Evolutionary conservation across 2,329 filamentous ascomycete species (phyloP).

Genomic region (Xylogone sp.): DNA sequence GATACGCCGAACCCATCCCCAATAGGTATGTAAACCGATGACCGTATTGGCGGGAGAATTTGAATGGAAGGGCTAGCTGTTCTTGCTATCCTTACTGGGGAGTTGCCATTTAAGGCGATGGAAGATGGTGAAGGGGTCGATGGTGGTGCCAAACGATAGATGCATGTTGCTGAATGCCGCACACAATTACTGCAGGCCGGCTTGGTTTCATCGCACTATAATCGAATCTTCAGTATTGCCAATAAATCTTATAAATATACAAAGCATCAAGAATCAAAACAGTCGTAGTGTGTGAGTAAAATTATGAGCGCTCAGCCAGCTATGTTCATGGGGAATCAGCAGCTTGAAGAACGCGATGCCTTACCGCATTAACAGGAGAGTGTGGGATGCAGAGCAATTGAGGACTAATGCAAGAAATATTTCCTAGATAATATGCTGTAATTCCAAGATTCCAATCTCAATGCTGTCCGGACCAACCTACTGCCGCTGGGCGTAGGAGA

Average conservation of each 20-base stretch:
- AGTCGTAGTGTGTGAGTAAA: too few species aligned
- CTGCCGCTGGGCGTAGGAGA: too few species aligned
- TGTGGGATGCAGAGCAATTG: too few species aligned
- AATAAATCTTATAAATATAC: background rate
- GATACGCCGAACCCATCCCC: conserved; percentile 1
- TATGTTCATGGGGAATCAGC: too few species aligned
- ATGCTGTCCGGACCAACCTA: too few species aligned
- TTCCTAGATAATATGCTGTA: too few species aligned
- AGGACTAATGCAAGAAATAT: too few species aligned
- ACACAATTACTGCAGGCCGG: conserved; percentile 15
- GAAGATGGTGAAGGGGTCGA: background rate
- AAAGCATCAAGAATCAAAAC: background rate
- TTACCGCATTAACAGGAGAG: too few species aligned
- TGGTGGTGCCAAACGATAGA: conserved; percentile 3
- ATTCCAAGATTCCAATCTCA: too few species aligned
- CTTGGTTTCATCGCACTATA: conserved; percentile 17
- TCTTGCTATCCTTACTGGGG: background rate
- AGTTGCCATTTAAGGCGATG: background rate
- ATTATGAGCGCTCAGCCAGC: too few species aligned
- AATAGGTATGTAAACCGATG: conserved; percentile 1
- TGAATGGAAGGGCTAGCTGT: background rate
- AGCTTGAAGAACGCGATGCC: too few species aligned
- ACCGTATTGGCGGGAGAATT: conserved; percentile 3
- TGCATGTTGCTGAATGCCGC: conserved; percentile 12
- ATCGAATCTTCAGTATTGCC: conserved; percentile 1